Percentiles rank a stretch among this genome's conserved stretches.
These are phyloP conservation scores for Pterocarpus macrocarpus DNA, from an alignment of 306 rosid genomes.

Conservation along the genomic window DNA sequence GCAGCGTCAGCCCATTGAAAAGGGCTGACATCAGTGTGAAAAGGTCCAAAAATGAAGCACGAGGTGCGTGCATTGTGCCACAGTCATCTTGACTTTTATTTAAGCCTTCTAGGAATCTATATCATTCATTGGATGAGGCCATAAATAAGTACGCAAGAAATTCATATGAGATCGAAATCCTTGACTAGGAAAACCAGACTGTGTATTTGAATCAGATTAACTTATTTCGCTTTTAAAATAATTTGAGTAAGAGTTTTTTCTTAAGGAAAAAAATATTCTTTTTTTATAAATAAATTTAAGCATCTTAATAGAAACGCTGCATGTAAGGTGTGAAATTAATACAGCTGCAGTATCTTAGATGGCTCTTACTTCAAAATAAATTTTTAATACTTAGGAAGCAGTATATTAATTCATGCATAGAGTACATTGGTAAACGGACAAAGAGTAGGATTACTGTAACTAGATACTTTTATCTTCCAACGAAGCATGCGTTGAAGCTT, in stretches of 20 bases:
- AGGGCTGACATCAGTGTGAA: not conserved
- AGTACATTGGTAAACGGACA: not conserved
- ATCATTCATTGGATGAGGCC: too few relatives aligned
- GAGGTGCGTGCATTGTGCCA: not conserved
- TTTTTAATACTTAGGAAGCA: too few relatives aligned
- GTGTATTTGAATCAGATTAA: too few relatives aligned
- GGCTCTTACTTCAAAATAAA: not conserved
- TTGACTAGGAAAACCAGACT: too few relatives aligned
- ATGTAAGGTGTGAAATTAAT: not conserved
- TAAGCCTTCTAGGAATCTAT: not conserved
- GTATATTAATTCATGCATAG: too few relatives aligned
- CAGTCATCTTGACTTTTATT: not conserved
- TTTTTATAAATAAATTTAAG: too few relatives aligned
- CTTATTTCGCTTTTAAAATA: too few relatives aligned
- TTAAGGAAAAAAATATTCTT: too few relatives aligned
- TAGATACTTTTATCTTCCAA: not conserved
- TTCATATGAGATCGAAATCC: too few relatives aligned
- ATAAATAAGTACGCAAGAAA: too few relatives aligned
- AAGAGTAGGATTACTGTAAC: not conserved
- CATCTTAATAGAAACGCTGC: too few relatives aligned
- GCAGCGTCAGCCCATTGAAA: not conserved
- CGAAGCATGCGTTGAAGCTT: not conserved
- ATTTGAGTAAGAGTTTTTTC: too few relatives aligned
- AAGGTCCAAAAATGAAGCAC: not conserved
- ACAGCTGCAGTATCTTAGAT: not conserved